A percentile compares a stretch with the other conserved stretches of the same genome.
phyloP scores from a whole-genome alignment of 2,329 filamentous ascomycete genomes.

The Sclerotinia spermophila region DNA sequence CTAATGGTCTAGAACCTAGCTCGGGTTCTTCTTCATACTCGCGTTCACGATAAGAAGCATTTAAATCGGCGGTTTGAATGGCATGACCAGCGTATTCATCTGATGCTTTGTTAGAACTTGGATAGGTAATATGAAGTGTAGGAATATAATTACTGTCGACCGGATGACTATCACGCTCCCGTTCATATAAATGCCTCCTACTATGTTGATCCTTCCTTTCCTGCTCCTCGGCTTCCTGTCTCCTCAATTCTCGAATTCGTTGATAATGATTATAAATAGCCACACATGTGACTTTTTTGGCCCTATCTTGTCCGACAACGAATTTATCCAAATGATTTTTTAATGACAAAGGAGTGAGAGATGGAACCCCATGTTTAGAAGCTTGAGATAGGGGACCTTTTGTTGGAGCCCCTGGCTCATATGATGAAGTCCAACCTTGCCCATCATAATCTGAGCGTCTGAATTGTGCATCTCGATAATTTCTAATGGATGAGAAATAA shows the following conservation, averaged over 20 bases:
- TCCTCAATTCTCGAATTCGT: conserved; percentile 69
- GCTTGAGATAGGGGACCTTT: conserved; percentile 54
- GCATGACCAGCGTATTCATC: conserved; percentile 53
- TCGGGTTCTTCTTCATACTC: conserved; percentile 21
- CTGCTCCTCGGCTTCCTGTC: conserved; percentile 72
- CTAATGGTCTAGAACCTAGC: conserved; percentile 26
- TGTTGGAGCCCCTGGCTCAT: conserved; percentile 60
- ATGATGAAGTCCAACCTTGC: conserved; percentile 56
- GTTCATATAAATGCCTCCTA: conserved; percentile 43
- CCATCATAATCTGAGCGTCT: conserved; percentile 55
- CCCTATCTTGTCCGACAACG: conserved; percentile 91
- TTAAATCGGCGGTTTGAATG: conserved; percentile 33
- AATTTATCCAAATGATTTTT: conserved; percentile 94
- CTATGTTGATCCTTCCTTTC: conserved; percentile 60
- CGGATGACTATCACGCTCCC: conserved; percentile 60
- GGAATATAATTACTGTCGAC: conserved; percentile 63
- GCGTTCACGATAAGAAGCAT: conserved; percentile 21
- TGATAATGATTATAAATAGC: conserved; percentile 98
- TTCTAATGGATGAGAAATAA: background rate
- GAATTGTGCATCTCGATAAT: conserved; percentile 25
- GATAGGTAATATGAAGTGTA: conserved; percentile 19
- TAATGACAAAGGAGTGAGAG: conserved; percentile 64
- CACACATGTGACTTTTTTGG: conserved; percentile 88
- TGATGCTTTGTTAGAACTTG: conserved; percentile 40
- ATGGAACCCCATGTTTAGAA: conserved; percentile 54